A percentile compares a stretch with the other conserved stretches of the same genome.
phyloP scores from a whole-genome alignment of 2,329 filamentous ascomycete genomes.

The Gliomastix tumulicola region DNA sequence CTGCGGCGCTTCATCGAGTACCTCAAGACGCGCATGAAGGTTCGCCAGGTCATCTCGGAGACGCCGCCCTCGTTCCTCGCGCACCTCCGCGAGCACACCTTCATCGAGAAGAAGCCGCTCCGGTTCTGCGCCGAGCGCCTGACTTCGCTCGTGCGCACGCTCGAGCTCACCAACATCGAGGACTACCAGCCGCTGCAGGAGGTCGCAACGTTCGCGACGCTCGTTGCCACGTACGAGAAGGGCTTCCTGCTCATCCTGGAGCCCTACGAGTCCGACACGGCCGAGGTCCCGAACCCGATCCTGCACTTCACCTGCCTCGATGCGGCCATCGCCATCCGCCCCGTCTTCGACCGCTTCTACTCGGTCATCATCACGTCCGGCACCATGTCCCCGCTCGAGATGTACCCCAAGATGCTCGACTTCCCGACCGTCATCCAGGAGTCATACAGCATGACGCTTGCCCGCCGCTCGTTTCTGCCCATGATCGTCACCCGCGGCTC shows the following conservation, averaged over 20 bases:
- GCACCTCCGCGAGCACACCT: constrained; percentile 91
- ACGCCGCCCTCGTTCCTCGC: constrained; percentile 90
- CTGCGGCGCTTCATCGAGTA: constrained; percentile 97
- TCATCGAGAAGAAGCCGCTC: constrained; percentile 93
- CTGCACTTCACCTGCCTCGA: constrained; percentile 95
- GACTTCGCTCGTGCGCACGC: constrained; percentile 86
- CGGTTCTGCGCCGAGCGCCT: constrained; percentile 91
- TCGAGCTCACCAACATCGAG: constrained; percentile 96
- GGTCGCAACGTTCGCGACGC: constrained; percentile 92
- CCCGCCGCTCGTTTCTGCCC: constrained; percentile 87
- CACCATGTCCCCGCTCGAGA: constrained; percentile 92
- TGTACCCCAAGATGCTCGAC: constrained; percentile 98
- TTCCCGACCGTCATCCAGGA: constrained; percentile 92
- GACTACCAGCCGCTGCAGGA: constrained; percentile 96
- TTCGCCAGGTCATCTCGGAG: constrained; percentile 93
- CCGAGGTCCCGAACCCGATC: constrained; percentile 93
- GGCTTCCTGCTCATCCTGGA: constrained; percentile 96
- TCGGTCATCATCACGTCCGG: constrained; percentile 98
- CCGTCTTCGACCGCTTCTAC: constrained; percentile 94
- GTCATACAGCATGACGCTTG: constrained; percentile 95
- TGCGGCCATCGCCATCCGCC: constrained; percentile 95
- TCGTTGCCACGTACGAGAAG: constrained; percentile 94
- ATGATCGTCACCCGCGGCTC: constrained; percentile 96
- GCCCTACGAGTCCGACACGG: constrained; percentile 90
- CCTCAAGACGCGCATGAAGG: constrained; percentile 96